A percentile compares a stretch with the other conserved stretches of the same genome.
phyloP scores from a whole-genome alignment of 140 eudicot genomes.

The Bidens hawaiensis region DNA sequence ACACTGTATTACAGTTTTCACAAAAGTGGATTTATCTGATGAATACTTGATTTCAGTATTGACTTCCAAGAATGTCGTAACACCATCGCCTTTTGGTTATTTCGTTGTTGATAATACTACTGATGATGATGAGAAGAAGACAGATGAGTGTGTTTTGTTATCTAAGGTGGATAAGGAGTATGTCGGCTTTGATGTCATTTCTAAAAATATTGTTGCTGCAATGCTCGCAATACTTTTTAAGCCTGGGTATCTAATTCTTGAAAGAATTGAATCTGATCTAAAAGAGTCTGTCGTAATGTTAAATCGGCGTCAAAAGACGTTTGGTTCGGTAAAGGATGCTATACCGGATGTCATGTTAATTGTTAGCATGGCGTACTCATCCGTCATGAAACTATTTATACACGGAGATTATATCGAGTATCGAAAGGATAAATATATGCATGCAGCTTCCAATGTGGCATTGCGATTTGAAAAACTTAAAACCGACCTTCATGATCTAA shows the following conservation, averaged over 20 bases:
- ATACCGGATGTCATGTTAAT: neutral
- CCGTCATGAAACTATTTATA: no score
- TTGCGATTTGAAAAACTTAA: neutral
- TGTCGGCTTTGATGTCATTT: constrained; percentile 6
- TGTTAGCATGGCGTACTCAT: no score
- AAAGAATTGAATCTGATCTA: neutral
- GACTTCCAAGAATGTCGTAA: neutral
- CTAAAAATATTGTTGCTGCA: neutral
- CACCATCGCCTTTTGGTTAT: neutral
- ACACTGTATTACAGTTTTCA: neutral
- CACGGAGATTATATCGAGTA: no score
- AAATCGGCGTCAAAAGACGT: neutral
- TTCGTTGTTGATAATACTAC: neutral
- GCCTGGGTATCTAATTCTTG: neutral
- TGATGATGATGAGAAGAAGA: neutral
- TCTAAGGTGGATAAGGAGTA: neutral
- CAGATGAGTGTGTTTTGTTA: neutral
- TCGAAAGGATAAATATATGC: no score
- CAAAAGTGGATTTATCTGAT: neutral
- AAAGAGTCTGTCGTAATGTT: neutral
- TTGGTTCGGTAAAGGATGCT: neutral
- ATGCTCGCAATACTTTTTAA: neutral
- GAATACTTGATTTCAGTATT: neutral
- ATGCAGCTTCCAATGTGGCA: neutral
- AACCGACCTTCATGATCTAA: neutral